Conservation (phyloP, 139 green algal genomes). For the Zygnema circumcarinatum region DNA sequence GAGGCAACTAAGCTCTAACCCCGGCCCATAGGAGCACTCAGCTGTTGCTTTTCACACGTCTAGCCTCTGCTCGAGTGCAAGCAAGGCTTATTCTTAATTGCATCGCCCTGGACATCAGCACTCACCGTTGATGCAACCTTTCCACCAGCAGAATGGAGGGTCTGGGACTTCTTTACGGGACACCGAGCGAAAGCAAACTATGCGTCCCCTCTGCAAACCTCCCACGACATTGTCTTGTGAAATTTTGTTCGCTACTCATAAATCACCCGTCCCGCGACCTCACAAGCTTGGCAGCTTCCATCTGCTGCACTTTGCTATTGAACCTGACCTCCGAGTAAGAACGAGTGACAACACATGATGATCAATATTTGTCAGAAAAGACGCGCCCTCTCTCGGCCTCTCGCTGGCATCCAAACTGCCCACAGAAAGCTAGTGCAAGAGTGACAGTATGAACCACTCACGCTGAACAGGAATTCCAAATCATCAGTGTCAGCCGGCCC, state of each 20-base stretch:
- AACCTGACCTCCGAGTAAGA: not conserved
- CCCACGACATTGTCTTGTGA: not conserved
- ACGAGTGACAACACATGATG: not conserved
- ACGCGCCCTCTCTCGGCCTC: too few species aligned
- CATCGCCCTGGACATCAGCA: not conserved
- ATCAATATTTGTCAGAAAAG: not conserved
- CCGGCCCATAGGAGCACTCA: too few species aligned
- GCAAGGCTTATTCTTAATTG: too few species aligned
- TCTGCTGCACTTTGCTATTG: not conserved
- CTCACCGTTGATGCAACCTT: slow-evolving; percentile 50
- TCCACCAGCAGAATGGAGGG: slow-evolving; percentile 23
- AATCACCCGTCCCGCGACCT: too few species aligned
- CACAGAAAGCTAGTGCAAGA: too few species aligned
- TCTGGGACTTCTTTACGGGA: not conserved
- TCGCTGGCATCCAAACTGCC: too few species aligned
- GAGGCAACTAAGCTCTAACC: too few species aligned
- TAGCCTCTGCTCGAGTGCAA: too few species aligned
- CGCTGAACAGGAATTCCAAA: not conserved
- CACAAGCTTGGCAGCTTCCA: not conserved
- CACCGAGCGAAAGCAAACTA: not conserved
- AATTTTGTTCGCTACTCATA: too few species aligned
- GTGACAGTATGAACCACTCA: not conserved
- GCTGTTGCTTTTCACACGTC: too few species aligned
- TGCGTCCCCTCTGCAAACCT: not conserved
- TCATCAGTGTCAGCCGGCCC: not conserved